Evolutionary conservation across 2,329 filamentous ascomycete genomes (phyloP), one percentile per base, ranked within the genome.

Genomic region (Aspergillus pseudoviridinutans): DNA sequence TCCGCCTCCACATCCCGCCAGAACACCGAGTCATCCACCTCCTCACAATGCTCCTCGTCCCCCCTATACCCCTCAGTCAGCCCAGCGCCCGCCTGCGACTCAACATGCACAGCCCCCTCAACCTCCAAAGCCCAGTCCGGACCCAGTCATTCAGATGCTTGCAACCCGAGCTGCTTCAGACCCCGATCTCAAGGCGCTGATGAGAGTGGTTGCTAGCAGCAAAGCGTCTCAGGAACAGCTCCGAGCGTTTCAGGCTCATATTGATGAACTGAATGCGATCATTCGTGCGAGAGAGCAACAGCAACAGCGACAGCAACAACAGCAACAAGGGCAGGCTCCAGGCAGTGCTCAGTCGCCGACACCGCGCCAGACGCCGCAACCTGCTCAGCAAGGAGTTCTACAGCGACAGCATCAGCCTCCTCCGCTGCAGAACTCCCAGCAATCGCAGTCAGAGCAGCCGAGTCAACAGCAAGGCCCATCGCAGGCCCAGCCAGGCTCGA

Each of bases 71-170:
- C 63, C 68, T 17, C 66, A 67, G 54, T 35, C 68, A 61, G 49
- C 59, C 20, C 68, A 66, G 53, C 68, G 70, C 14, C 69, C 71
- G 12, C 59, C 68, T 3, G 64, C 68, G 8, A 57, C 63, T 20
- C 70, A 71, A 51, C 66, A 66, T 28, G 61, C 64, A 14, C 66
- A 66, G 10, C 57, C 70, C 14, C 64, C 70, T n/a, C 72, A 74
- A 50, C 72, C 74, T 29, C 67, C 72, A 5, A 78, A 79, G 61
- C 73, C 76, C 5, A 79, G 76, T 50, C 72, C 77, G 9, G 79
- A 81, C 58, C 79, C 79, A 8, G 79, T 81, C 38, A 81, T 81
- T 60, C 79, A 80, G 57, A 80, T 80, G 78, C 69, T 81, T 50
- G 79, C 79, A n/a, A 79, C 78, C 8, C 71, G 78, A 59, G 79